Conservation (phyloP, 192 early-diverging fungal species). For the Coemansia sp. region DNA sequence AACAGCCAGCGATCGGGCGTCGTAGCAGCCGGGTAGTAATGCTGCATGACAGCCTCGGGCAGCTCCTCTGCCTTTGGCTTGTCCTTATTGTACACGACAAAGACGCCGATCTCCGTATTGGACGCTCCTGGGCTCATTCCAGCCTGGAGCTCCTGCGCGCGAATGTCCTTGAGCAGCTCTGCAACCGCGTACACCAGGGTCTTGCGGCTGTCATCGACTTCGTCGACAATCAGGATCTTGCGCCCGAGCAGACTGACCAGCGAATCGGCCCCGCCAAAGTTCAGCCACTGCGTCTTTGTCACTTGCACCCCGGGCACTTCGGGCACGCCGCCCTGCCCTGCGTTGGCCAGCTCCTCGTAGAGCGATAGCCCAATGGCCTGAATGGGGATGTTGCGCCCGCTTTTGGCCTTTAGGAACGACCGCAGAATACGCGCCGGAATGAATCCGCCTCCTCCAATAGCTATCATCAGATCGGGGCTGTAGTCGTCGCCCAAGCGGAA, state of each 20-base stretch:
- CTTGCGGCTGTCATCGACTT: slow-evolving; percentile 74
- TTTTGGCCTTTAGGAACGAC: slow-evolving; percentile 67
- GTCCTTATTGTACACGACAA: slow-evolving; percentile 78
- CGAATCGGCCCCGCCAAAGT: slow-evolving; percentile 65
- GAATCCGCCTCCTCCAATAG: slow-evolving; percentile 77
- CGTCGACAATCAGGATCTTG: slow-evolving; percentile 74
- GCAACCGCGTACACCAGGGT: slow-evolving; percentile 72
- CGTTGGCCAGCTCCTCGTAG: slow-evolving; percentile 67
- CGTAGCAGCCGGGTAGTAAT: slow-evolving; percentile 70
- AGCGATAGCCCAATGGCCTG: slow-evolving; percentile 74
- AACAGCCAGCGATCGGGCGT: slow-evolving; percentile 74
- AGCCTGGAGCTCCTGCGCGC: slow-evolving; percentile 49
- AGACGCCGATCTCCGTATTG: slow-evolving; percentile 64
- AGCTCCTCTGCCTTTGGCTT: slow-evolving; percentile 68
- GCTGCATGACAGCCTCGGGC: slow-evolving; percentile 58
- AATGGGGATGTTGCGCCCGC: slow-evolving; percentile 72
- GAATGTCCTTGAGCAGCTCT: slow-evolving; percentile 70
- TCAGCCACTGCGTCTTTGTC: slow-evolving; percentile 80
- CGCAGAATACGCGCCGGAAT: slow-evolving; percentile 74
- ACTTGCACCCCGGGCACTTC: slow-evolving; percentile 46
- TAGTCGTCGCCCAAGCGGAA: slow-evolving; percentile 62
- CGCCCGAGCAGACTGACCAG: slow-evolving; percentile 64
- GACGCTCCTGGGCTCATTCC: slow-evolving; percentile 39
- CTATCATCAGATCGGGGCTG: slow-evolving; percentile 70
- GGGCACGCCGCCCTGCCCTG: slow-evolving; percentile 35